These are phyloP conservation scores for Epichloe brachyelytri DNA, from an alignment of 2,329 filamentous ascomycete genomes.

Conservation along the genomic window DNA sequence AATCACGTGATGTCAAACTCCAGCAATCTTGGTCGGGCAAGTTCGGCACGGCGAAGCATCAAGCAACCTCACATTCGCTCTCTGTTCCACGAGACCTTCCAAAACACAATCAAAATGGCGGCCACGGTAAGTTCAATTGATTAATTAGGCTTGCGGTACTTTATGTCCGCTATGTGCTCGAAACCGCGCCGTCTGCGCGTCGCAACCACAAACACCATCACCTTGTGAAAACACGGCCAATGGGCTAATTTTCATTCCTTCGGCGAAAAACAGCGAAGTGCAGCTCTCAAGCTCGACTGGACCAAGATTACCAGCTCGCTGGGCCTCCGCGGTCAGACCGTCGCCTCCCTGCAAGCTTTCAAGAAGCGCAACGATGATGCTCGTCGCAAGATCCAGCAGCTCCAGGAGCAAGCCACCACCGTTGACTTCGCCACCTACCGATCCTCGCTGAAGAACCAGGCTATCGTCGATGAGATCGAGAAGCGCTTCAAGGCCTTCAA, in stretches of 20 bases:
- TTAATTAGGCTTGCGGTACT: neutral
- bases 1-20: slow-evolving; percentile 20
- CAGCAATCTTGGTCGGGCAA: slow-evolving; percentile 19
- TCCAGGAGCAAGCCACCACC: slow-evolving; percentile 70
- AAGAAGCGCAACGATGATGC: slow-evolving; percentile 99
- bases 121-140: slow-evolving; percentile 44
- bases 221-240: slow-evolving; percentile 4
- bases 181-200: neutral
- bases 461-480: slow-evolving; percentile 93
- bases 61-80: slow-evolving; percentile 35
- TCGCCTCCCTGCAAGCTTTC: slow-evolving; percentile 82
- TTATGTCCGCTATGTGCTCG: neutral
- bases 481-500: slow-evolving; percentile 86
- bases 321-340: slow-evolving; percentile 91
- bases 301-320: slow-evolving; percentile 86
- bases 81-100: slow-evolving; percentile 33
- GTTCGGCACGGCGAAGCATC: slow-evolving; percentile 35
- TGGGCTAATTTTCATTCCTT: slow-evolving; percentile 42
- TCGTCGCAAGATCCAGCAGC: slow-evolving; percentile 78
- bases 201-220: neutral
- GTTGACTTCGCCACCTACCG: slow-evolving; percentile 95
- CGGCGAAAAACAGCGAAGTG: slow-evolving; percentile 61
- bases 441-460: slow-evolving; percentile 84
- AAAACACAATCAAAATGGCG: slow-evolving; percentile 46
- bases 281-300: slow-evolving; percentile 99